These are phyloP conservation scores for Aristolochia californica DNA, from an alignment of 164 flowering plant genomes.

Conservation along the genomic window DNA sequence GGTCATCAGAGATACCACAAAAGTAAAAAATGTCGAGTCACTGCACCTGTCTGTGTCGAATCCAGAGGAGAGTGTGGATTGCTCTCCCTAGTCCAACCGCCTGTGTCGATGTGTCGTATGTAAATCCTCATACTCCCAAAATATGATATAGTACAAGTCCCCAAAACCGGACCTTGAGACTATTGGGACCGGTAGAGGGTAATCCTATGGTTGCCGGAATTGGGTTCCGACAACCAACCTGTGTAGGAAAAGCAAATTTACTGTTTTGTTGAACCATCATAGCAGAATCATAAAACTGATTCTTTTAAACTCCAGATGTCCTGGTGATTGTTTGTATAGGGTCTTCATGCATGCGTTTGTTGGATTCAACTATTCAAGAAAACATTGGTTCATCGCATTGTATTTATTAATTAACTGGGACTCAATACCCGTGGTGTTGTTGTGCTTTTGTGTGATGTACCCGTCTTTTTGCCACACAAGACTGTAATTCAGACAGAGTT, in stretches of 20 bases:
- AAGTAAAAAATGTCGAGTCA: slow-evolving; percentile 33
- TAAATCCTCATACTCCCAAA: slow-evolving; percentile 20
- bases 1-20: slow-evolving; percentile 49
- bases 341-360: background rate
- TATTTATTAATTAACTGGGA: background rate
- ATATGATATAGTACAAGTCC: too few relatives aligned
- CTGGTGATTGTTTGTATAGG: slow-evolving; percentile 4
- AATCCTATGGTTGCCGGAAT: slow-evolving; percentile 41
- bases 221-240: slow-evolving; percentile 33
- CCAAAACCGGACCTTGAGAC: too few relatives aligned
- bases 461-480: too few relatives aligned
- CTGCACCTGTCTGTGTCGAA: slow-evolving; percentile 37
- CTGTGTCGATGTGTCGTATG: slow-evolving; percentile 24
- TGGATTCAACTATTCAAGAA: background rate
- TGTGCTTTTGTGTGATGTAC: too few relatives aligned
- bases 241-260: background rate
- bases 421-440: too few relatives aligned
- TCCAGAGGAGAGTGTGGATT: slow-evolving; percentile 21
- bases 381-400: slow-evolving; percentile 3
- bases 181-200: slow-evolving; percentile 16
- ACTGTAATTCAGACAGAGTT: too few relatives aligned
- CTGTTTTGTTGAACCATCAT: too few relatives aligned
- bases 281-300: slow-evolving; percentile 12
- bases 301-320: slow-evolving; percentile 10
- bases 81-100: slow-evolving; percentile 22